Base-by-base conservation (phyloP, 768 basidiomycete genomes). In the Calocybe gangraenosa region DNA sequence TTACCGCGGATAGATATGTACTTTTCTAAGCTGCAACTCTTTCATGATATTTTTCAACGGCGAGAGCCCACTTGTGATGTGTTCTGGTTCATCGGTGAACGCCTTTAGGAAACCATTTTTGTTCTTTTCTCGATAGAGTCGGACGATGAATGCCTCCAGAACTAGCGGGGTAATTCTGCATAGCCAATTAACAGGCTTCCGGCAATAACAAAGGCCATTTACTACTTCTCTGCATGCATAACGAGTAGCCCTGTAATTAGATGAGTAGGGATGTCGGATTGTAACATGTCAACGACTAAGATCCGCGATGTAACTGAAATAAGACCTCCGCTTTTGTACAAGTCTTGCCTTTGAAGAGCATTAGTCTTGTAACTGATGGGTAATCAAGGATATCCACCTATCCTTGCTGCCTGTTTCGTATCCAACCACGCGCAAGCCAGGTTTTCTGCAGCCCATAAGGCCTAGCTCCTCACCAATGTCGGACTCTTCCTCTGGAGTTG, bases 21-120 rank as follows among this genome's bases (percentile, higher is more conserved):
- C 92, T n/a, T 74, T 82, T 17, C 89, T 79, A 37, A 98, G 69
- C 52, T 93, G 90, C 6, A 98, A 75, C 60, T 95, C 92, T 49
- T 92, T 92, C 79, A 99, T 82, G 50, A 95, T 87, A 42, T 85
- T 92, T 56, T 84, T 87, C 17, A 99, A 70, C 1, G 96, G 96
- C 1, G 90, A 92, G 62, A 98, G 65, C 1, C 94, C 95, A 50
- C 82, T 90, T 0, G 87, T 93, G 49, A 99, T 96, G 50, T 87
- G 81, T 62, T 98, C 96, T 3, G 95, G 93, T 56, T 97, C 88
- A 63, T 98, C 96, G 2, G 92, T 91, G 59, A 99, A 96, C 0
- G 92, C 96, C 64, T 99, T 98, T 52, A 97, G 70, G 63, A 98
- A 99, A 1, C 95, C 95, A 2, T 71, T 73, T 60, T 76, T 79